Evolutionary conservation across 2,329 filamentous ascomycete genomes (phyloP), one percentile per base, ranked within the genome.

Genomic region (Metarhizium album): DNA sequence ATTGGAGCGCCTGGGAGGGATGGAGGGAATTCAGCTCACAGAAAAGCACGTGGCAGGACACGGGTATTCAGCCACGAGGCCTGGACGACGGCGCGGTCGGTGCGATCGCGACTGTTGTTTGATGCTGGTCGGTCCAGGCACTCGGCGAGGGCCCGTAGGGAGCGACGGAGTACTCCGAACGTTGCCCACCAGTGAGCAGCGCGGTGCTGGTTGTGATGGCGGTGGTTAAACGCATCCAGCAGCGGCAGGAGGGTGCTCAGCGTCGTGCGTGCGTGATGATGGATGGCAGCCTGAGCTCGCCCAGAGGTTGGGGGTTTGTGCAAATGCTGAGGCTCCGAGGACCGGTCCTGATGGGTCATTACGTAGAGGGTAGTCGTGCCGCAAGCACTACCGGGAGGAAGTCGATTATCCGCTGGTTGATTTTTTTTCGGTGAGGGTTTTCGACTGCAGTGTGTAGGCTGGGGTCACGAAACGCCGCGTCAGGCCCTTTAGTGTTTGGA

Each of bases 171-270:
- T 56, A 84, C 76, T 49, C 77, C 77, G 54, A 96, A 80, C 59
- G 82, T 79, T 16, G 70, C 64, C 81, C 87, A 97, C 91, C 91
- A 98, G 62, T 82, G 80, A 29, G 83, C 79, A 55, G 78, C 75
- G 50, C 83, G 83, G 67, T 97, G 91, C 70, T 97, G 91, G 70
- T 96, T 97, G 63, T 83, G 84, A 72, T 96, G 93, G 60, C 90
- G 87, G 64, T 88, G 83, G 67, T 84, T 80, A 60, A 94, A 79
- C 57, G 86, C 78, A 60, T 84, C 75, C 43, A 96, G 79, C 45
- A 90, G 69, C 47, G 77, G 64, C 27, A 71, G 58, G 27, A 74
- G 61, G 2, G 71, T 64, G 2, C 59, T 52, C 42, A 80, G 67
- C 24, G 62, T 57, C 46, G 57, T 53, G 48, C 60, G 54, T 42